A percentile compares a stretch with the other conserved stretches of the same genome.
Conservation (phyloP, 257 asterid species). For the Petunia secreta region DNA sequence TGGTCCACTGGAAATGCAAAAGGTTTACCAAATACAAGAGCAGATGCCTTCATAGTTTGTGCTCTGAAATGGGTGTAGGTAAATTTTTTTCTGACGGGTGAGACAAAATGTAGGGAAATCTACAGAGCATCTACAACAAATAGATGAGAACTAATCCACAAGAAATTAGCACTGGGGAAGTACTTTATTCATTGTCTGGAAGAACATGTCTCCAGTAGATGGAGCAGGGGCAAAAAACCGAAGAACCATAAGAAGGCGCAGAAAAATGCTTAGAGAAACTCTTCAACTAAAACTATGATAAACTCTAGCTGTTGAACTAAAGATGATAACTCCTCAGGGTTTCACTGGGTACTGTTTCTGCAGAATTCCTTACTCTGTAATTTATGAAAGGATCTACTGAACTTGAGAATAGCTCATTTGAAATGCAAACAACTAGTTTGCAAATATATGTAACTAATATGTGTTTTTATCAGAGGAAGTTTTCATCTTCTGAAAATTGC, state of each 20-base stretch:
- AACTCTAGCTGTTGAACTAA: neutral
- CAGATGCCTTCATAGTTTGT: neutral
- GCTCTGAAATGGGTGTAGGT: neutral
- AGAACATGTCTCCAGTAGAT: neutral
- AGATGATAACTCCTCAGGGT: neutral
- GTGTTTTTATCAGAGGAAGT: neutral
- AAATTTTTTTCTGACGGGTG: neutral
- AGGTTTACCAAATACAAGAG: neutral
- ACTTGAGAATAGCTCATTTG: neutral
- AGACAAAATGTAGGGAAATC: neutral
- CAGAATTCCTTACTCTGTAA: neutral
- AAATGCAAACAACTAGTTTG: neutral
- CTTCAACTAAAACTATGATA: neutral
- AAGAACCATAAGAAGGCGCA: neutral
- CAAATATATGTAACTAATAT: neutral
- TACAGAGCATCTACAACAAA: conserved; percentile 8
- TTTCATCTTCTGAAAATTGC: neutral
- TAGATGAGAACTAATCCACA: neutral
- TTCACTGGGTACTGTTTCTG: neutral
- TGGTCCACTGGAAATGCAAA: neutral
- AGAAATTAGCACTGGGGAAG: neutral
- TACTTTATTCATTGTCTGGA: conserved; percentile 10
- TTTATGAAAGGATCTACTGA: neutral
- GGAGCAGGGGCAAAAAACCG: neutral
- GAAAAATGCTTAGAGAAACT: neutral